Evolutionary conservation across 148 eudicot genomes (phyloP).

Genomic region (Vaccinium myrtillus): DNA sequence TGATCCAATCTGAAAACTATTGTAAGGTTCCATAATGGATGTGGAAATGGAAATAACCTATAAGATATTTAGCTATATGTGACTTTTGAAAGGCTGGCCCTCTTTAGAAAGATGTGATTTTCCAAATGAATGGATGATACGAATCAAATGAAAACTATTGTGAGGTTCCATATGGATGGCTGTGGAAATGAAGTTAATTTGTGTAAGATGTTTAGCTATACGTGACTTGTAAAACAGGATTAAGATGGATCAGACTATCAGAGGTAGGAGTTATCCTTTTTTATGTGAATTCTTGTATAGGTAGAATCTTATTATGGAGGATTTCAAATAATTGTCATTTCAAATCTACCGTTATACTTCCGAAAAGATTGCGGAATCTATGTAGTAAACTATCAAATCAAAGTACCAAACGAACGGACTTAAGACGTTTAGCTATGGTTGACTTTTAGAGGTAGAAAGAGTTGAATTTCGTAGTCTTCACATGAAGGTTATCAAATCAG

Average conservation of each 20-base stretch:
- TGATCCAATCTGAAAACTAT: too few relatives aligned
- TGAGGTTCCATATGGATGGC: neutral
- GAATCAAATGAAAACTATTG: neutral
- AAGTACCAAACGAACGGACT: neutral
- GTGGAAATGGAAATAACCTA: too few relatives aligned
- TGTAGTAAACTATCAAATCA: neutral
- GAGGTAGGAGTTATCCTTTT: neutral
- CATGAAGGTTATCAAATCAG: neutral
- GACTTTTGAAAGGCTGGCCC: neutral
- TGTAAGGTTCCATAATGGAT: too few relatives aligned
- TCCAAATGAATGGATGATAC: neutral
- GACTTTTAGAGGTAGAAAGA: neutral
- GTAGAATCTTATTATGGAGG: neutral
- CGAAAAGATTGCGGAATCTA: neutral
- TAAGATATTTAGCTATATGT: too few relatives aligned
- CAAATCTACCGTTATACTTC: neutral
- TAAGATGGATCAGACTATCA: neutral
- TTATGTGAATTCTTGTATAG: neutral
- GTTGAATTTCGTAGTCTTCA: neutral
- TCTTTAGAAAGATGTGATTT: neutral
- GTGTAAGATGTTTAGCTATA: neutral
- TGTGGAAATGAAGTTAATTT: neutral
- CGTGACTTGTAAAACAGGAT: neutral
- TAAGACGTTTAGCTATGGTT: neutral
- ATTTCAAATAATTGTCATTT: neutral